Conservation (phyloP, 2,329 filamentous ascomycete genomes). For the Curvularia spicifera region DNA sequence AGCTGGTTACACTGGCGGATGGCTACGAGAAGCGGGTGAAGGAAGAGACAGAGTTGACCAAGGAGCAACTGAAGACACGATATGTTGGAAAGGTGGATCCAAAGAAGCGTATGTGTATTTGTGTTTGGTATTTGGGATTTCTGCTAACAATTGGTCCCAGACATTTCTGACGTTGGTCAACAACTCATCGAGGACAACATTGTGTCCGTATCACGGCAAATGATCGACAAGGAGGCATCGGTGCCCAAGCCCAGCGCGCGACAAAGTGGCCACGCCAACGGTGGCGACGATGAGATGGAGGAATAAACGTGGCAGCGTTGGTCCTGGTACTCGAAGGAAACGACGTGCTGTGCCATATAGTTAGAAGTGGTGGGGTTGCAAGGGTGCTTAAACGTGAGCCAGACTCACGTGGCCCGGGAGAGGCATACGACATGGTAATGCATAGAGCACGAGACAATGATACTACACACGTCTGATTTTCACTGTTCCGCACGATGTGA, state of each 20-base stretch:
- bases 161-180: conserved; percentile 94
- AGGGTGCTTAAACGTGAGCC: not conserved
- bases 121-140: not conserved
- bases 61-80: conserved; percentile 97
- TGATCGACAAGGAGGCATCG: conserved; percentile 99
- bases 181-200: conserved; percentile 99
- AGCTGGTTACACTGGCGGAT: conserved; percentile 86
- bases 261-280: conserved; percentile 36
- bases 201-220: conserved; percentile 94
- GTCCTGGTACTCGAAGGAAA: not conserved
- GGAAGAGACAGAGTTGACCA: conserved; percentile 95
- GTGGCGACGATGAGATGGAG: conserved; percentile 39
- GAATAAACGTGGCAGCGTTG: conserved; percentile 7
- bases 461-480: not conserved
- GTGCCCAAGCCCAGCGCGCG: conserved; percentile 65
- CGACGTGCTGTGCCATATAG: not conserved
- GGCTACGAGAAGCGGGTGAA: conserved; percentile 99
- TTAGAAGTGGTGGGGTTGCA: not conserved
- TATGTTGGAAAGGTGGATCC: conserved; percentile 99
- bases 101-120: conserved; percentile 77
- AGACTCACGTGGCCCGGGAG: not conserved
- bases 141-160: conserved; percentile 46
- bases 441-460: conserved; percentile 24
- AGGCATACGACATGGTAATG: conserved; percentile 20
- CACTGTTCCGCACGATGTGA: not conserved